phyloP scores from a whole-genome alignment of 31 red algal species.

The Odonthalia washingtoniensis region DNA sequence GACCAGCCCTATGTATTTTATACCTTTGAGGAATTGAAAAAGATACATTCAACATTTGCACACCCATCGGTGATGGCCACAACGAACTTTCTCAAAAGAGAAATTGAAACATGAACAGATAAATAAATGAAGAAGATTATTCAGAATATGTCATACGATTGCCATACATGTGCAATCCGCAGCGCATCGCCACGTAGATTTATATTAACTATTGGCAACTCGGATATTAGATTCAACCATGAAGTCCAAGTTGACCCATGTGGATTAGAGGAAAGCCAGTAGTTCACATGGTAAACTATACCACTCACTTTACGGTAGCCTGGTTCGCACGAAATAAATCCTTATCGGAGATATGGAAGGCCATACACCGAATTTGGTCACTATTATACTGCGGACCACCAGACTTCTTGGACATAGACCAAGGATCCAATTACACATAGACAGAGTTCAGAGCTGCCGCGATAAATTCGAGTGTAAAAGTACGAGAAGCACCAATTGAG shows the following conservation, averaged over 20 bases:
- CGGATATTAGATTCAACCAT: slow-evolving; percentile 27
- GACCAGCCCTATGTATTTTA: slow-evolving; percentile 4
- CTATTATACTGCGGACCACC: slow-evolving; percentile 47
- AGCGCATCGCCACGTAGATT: not conserved
- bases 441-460: not conserved
- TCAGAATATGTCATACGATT: not conserved
- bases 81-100: not conserved
- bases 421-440: slow-evolving; percentile 55
- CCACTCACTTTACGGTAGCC: not conserved
- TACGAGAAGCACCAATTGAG: slow-evolving; percentile 37
- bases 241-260: slow-evolving; percentile 9
- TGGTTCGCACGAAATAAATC: not conserved
- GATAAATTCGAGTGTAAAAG: not conserved
- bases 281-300: slow-evolving; percentile 2
- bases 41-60: slow-evolving; percentile 23
- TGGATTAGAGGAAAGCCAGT: slow-evolving; percentile 4
- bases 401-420: slow-evolving; percentile 58
- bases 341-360: slow-evolving; percentile 6
- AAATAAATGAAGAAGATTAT: not conserved
- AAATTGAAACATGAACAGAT: not conserved
- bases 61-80: not conserved
- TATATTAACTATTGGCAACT: slow-evolving; percentile 3
- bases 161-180: not conserved
- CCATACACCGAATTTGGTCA: not conserved
- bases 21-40: slow-evolving; percentile 34